Evolutionary conservation across 495 filamentous ascomycete species (phyloP), one percentile per base, ranked within the genome.

Genomic region (Trichocladium uniseriatum): DNA sequence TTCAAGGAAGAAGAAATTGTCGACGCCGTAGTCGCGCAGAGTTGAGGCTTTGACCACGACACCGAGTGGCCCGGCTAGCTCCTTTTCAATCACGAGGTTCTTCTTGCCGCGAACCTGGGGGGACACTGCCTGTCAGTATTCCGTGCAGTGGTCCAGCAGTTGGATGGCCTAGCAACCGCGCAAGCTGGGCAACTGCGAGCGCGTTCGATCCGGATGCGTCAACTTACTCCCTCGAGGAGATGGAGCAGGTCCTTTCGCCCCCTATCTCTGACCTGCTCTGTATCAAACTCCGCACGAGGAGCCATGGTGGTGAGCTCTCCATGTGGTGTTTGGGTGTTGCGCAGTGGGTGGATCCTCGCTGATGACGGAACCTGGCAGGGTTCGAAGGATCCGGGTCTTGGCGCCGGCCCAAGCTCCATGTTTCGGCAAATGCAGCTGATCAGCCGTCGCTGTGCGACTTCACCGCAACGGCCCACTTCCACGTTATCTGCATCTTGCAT

Each of bases 91-190:
- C 45, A 97, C 84, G 53, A 99, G 76, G 68, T 95, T 95, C 75
- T 99, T 99, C 81, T 96, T 97, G 49, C 94, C 94, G 63, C 88
- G 83, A 52, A 95, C 86, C 92, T 98, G 51, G 38, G 46, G 61
- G 43, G 42, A 40, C 28, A 41, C 51, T 60, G 49, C 51, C 54
- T 60, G 64, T 65, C 58, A 66, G 55, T 65, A 10, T 5, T 10
- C 27, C 27, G 27, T 45, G 22, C 47, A 46, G 55, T 58, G 46
- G 54, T 51, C 56, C 43, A 48, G 51, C 38, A 3, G 43, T 45
- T 42, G n/a, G n/a, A n/a, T 58, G 46, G 54, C 49, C 56, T 39
- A 48, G 51, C 38, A 3, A 39, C 48, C 38, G 31, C 48, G 35
- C 43, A 27, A 54, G 24, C 37, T 21, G 41, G n/a, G 38, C 28